Evolutionary conservation across 2,329 filamentous ascomycete species (phyloP).

Genomic region (Cryphonectria carpinicola): DNA sequence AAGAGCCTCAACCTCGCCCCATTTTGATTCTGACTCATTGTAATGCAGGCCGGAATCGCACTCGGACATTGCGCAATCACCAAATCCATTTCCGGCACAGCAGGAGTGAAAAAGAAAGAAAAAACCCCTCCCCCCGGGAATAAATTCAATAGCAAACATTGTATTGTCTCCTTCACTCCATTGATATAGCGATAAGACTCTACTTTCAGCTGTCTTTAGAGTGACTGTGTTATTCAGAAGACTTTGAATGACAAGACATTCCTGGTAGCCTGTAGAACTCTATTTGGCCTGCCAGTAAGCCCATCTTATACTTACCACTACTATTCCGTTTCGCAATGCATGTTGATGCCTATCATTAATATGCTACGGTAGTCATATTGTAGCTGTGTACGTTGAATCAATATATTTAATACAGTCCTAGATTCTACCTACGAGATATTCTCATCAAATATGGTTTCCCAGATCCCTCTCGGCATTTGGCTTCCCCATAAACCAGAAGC

Average conservation of each 20-base stretch:
- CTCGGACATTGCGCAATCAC: not conserved
- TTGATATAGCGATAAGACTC: not conserved
- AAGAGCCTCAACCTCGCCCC: too few species aligned
- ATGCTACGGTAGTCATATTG: not conserved
- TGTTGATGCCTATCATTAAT: not conserved
- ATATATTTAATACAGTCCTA: not conserved
- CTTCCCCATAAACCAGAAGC: too few species aligned
- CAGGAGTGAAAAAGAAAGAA: not conserved
- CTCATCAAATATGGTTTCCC: too few species aligned
- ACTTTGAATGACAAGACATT: too few species aligned
- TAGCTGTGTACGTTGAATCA: not conserved
- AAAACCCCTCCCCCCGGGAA: not conserved
- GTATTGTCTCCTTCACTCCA: not conserved
- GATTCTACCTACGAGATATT: too few species aligned
- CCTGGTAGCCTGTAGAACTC: too few species aligned
- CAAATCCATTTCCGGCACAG: not conserved
- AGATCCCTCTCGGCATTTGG: too few species aligned
- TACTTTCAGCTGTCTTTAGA: not conserved
- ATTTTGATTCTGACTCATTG: conserved; percentile 1
- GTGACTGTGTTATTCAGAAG: too few species aligned
- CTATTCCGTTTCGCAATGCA: not conserved
- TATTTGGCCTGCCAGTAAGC: not conserved
- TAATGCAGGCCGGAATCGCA: not conserved
- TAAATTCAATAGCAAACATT: not conserved
- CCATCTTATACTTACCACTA: not conserved